A percentile compares a stretch with the other conserved stretches of the same genome.
These are phyloP conservation scores for Chimonanthus salicifolius DNA, from an alignment of 164 flowering plant species.

Conservation along the genomic window DNA sequence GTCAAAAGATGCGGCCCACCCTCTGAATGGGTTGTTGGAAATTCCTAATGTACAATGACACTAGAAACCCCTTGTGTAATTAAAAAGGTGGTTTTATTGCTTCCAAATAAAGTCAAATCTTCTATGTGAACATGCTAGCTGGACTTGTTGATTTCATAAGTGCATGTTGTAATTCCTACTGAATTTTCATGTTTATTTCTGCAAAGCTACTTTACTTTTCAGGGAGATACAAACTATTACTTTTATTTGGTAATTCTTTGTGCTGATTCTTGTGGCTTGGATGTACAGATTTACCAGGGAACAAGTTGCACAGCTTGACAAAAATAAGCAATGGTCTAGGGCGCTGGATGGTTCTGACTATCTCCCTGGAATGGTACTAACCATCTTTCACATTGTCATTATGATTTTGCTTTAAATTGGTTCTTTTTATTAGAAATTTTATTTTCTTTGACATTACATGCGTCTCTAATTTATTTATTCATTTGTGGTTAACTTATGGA, in stretches of 20 bases:
- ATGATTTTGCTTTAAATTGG: no score
- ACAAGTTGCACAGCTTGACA: slow-evolving; percentile 76
- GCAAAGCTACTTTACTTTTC: background rate
- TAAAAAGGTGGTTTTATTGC: background rate
- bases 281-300: slow-evolving; percentile 58
- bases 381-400: background rate
- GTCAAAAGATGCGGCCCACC: no score
- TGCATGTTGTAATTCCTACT: background rate
- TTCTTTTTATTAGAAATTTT: no score
- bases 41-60: background rate
- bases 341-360: slow-evolving; percentile 99
- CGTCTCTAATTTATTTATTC: no score
- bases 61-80: background rate
- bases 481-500: no score
- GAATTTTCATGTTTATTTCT: background rate
- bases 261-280: slow-evolving; percentile 1
- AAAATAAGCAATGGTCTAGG: slow-evolving; percentile 85
- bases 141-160: background rate
- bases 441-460: no score
- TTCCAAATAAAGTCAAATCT: background rate
- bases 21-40: background rate
- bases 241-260: background rate
- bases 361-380: slow-evolving; percentile 89
- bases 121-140: background rate
- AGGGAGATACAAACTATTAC: background rate